Evolutionary conservation across 2,329 filamentous ascomycete species (phyloP), one percentile per base, ranked within the genome.

Genomic region (Alternaria brassicae): DNA sequence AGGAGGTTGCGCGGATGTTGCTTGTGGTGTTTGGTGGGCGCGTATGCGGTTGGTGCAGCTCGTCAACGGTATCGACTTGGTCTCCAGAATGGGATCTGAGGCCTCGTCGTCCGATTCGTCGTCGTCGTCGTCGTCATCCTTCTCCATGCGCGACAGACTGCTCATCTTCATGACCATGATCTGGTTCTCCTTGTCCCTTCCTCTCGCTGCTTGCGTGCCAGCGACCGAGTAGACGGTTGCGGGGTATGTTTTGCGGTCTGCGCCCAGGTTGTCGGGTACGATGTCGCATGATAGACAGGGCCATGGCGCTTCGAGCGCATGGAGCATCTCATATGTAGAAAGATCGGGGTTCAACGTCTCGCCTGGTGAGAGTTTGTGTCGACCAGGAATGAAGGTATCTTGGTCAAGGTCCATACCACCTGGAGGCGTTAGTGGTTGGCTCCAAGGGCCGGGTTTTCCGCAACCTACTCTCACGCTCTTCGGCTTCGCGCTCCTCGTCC

Each of bases 251-350:
- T 90, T 96, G 74, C 95, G 90, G 78, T 92, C 89, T 75, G 97
- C 90, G 67, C 95, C 95, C 17, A 99, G 86, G 52, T 85, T 84
- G 80, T 99, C 95, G 70, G 86, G 89, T 63, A 99, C 80, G 60
- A 99, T 90, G 77, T 98, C 95, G 79, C 97, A 97, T 2, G 94
- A 98, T 15, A 99, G 86, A 77, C 95, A 99, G 3, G 95, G 95
- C 95, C 95, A 99, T 1, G 93, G 93, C 7, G 93, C 93, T 78
- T 91, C 95, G 65, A 99, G 86, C 62, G 88, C 92, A 83, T 99
- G 95, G 60, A 99, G 88, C 93, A 99, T 96, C 77, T 97, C 91
- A 82, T 99, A 99, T 6, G 94, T 94, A n/a, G 91, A 92, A 59
- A 91, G 85, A 79, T 99, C 95, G 13, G 95, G 94, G 3, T 93